A percentile compares a stretch with the other conserved stretches of the same genome.
Conservation (phyloP, 2,329 filamentous ascomycete species). For the Sclerotinia nivalis region DNA sequence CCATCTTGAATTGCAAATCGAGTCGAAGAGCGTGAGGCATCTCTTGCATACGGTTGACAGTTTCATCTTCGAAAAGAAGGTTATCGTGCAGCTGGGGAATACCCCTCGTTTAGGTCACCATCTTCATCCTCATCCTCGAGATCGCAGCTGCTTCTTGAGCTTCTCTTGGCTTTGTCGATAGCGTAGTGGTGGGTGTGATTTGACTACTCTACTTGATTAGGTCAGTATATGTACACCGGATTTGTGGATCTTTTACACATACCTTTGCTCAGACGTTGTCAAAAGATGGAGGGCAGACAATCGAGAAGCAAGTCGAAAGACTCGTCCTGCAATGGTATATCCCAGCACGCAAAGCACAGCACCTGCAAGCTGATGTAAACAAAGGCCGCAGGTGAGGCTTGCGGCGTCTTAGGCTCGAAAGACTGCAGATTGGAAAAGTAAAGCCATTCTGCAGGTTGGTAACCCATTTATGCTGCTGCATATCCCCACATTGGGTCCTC, state of each 20-base stretch:
- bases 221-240: neutral
- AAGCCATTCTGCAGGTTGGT: neutral
- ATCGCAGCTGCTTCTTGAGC: too few species aligned
- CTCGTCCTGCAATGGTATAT: neutral
- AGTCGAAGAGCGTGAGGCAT: constrained; percentile 81
- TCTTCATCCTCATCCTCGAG: too few species aligned
- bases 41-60: constrained; percentile 94
- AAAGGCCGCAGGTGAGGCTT: neutral
- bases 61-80: constrained; percentile 92
- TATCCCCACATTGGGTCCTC: constrained; percentile 59
- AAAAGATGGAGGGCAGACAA: neutral
- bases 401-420: neutral
- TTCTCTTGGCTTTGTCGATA: too few species aligned
- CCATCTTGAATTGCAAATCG: constrained; percentile 85
- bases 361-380: constrained; percentile 11
- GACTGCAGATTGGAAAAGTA: neutral
- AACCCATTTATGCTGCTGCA: constrained; percentile 49
- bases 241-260: neutral
- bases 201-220: too few species aligned
- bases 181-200: too few species aligned
- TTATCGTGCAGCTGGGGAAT: constrained; percentile 71
- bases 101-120: too few species aligned
- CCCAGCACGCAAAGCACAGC: neutral
- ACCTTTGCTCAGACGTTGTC: neutral
- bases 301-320: neutral